Evolutionary conservation across 768 basidiomycete species (phyloP).

Genomic region (Inosperma sp.): DNA sequence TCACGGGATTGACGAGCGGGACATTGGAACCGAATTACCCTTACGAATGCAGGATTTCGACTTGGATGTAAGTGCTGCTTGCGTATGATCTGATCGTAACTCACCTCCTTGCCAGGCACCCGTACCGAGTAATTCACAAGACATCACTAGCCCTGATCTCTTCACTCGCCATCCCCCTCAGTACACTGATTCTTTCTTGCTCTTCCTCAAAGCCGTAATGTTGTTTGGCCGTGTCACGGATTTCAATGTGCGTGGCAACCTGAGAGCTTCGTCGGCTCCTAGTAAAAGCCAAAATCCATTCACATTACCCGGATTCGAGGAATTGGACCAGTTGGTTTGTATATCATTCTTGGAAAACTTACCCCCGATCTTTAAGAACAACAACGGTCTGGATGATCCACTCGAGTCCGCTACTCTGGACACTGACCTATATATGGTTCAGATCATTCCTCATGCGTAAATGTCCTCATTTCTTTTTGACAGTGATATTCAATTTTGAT

Average conservation of each 20-base stretch:
- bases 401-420: constrained; percentile 60
- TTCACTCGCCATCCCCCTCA: constrained; percentile 67
- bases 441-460: constrained; percentile 82
- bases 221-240: constrained; percentile 82
- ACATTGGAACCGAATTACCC: constrained; percentile 81
- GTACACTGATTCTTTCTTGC: constrained; percentile 78
- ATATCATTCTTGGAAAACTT: constrained; percentile 65
- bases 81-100: neutral
- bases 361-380: constrained; percentile 63
- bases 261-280: constrained; percentile 60
- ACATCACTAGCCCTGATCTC: constrained; percentile 56
- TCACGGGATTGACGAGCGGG: constrained; percentile 78
- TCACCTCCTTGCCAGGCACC: constrained; percentile 38
- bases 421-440: constrained; percentile 84
- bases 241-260: constrained; percentile 71
- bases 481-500: constrained; percentile 13
- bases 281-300: constrained; percentile 75
- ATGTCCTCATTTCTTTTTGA: constrained; percentile 26
- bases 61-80: constrained; percentile 47
- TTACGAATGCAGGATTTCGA: constrained; percentile 74
- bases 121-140: constrained; percentile 72
- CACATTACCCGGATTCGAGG: constrained; percentile 58
- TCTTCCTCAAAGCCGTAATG: constrained; percentile 81
- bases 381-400: constrained; percentile 55
- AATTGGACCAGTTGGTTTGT: constrained; percentile 64